Evolutionary conservation across 768 basidiomycete species (phyloP), one percentile per base, ranked within the genome.

Genomic region (Calocera cornea): DNA sequence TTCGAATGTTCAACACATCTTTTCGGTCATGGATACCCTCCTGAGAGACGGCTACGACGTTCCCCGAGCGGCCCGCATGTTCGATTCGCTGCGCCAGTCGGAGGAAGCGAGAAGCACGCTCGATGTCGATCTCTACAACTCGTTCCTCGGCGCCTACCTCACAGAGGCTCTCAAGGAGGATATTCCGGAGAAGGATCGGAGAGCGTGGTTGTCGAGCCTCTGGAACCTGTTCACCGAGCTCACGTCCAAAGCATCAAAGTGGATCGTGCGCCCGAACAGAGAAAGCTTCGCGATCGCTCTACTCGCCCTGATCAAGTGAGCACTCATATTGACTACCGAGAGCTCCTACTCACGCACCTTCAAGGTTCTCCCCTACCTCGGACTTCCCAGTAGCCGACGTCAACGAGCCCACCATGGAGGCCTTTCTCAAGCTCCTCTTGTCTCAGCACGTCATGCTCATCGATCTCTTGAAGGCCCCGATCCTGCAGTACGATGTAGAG

Each of bases 1-100:
- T 74, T 84, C 89, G 0, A 75, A 78, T 0, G 84, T 87, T 0
- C 83, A 86, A 50, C 89, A 92, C 74, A 80, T 83, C 66, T 74
- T 90, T 12, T 85, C 89, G 0, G 83, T 95, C 70, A 89, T 95
- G 77, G 86, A 89, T 71, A 90, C 91, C 2, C 95, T 93, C 74
- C 77, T 95, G 14, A 82, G 87, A 74, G 84, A 88, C 69, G 73
- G 84, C 1, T 85, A 87, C 74, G 90, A 93, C 74, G 85, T 93
- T 0, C 80, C 82, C 0, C 87, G 93, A 3, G 92, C 92, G 7
- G 84, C 84, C 70, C 78, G 79, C 40, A 83, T 95, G 27, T 92
- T 94, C 70, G 83, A 85, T 60, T 80, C 81, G 10, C 75, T 94
- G 40, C 83, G 87, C 5, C 40, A 60, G 41, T 5, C 31, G 64